Percentiles rank a stretch among this genome's conserved stretches.
These are phyloP conservation scores for Beauveria scarabaeidicola DNA, from an alignment of 2,329 filamentous ascomycete genomes.

Conservation along the genomic window DNA sequence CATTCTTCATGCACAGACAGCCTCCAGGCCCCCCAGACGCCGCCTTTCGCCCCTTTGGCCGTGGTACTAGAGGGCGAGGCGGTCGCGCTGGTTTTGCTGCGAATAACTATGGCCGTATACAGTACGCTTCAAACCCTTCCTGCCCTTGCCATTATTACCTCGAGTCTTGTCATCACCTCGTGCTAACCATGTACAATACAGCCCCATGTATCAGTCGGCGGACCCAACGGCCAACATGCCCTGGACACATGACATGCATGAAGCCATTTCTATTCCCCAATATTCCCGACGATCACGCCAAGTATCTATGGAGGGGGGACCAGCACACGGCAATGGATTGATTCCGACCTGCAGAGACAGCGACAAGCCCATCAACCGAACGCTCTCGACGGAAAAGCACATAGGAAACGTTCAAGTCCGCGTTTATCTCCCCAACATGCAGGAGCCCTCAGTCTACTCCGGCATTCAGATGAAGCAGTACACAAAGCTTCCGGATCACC, in stretches of 20 bases:
- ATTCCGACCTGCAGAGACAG: slow-evolving; percentile 52
- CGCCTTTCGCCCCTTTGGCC: slow-evolving; percentile 64
- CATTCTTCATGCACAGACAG: slow-evolving; percentile 92
- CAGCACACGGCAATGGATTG: slow-evolving; percentile 44
- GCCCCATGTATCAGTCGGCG: slow-evolving; percentile 35
- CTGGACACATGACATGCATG: slow-evolving; percentile 95
- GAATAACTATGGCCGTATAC: slow-evolving; percentile 47
- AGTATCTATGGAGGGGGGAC: slow-evolving; percentile 37
- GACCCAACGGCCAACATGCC: slow-evolving; percentile 62
- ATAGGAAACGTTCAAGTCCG: slow-evolving; percentile 80
- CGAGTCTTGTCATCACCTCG: background rate
- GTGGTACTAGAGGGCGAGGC: slow-evolving; percentile 52
- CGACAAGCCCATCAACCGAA: slow-evolving; percentile 59
- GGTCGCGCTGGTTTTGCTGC: slow-evolving; percentile 51
- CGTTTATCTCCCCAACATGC: slow-evolving; percentile 70
- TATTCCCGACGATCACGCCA: slow-evolving; percentile 34
- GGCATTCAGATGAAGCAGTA: slow-evolving; percentile 81
- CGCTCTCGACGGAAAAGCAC: slow-evolving; percentile 73
- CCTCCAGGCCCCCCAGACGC: slow-evolving; percentile 68
- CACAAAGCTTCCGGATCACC: slow-evolving; percentile 87
- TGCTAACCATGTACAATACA: slow-evolving; percentile 21
- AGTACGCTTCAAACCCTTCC: slow-evolving; percentile 40
- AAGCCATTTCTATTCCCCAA: slow-evolving; percentile 46
- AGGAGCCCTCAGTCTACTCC: slow-evolving; percentile 60
- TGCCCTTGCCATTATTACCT: background rate